Evolutionary conservation across 257 asterid species (phyloP).

Genomic region (Coffea eugenioides): DNA sequence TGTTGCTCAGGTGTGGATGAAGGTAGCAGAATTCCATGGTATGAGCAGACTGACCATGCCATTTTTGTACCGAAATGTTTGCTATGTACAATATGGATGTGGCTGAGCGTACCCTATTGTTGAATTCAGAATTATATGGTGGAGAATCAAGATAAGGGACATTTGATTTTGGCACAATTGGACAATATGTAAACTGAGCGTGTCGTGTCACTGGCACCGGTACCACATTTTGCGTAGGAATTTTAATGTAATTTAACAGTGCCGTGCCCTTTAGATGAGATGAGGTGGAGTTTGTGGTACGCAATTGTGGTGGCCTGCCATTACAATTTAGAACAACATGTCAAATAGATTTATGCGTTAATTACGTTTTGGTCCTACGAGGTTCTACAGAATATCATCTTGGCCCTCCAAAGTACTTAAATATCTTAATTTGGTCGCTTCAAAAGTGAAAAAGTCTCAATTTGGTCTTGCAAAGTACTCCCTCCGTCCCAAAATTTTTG

Average conservation of each 20-base stretch:
- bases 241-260: too few species aligned
- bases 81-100: background rate
- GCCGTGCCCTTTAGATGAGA: too few species aligned
- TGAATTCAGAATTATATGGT: background rate
- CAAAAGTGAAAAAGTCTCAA: background rate
- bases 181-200: background rate
- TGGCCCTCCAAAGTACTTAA: too few species aligned
- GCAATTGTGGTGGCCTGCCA: too few species aligned
- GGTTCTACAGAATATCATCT: too few species aligned
- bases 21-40: constrained; percentile 13
- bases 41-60: constrained; percentile 15
- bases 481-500: too few species aligned
- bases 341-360: too few species aligned
- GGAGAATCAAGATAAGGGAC: constrained; percentile 18
- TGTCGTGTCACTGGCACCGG: background rate
- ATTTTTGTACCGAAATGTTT: background rate
- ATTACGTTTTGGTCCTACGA: too few species aligned
- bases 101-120: background rate
- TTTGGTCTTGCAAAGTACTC: background rate
- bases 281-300: too few species aligned
- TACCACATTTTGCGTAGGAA: background rate
- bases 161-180: background rate
- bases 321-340: too few species aligned
- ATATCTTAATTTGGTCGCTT: too few species aligned
- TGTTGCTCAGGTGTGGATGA: constrained; percentile 24